A percentile compares a stretch with the other conserved stretches of the same genome.
phyloP scores from a whole-genome alignment of 257 asterid genomes.

The Nyctanthes arbortristis region DNA sequence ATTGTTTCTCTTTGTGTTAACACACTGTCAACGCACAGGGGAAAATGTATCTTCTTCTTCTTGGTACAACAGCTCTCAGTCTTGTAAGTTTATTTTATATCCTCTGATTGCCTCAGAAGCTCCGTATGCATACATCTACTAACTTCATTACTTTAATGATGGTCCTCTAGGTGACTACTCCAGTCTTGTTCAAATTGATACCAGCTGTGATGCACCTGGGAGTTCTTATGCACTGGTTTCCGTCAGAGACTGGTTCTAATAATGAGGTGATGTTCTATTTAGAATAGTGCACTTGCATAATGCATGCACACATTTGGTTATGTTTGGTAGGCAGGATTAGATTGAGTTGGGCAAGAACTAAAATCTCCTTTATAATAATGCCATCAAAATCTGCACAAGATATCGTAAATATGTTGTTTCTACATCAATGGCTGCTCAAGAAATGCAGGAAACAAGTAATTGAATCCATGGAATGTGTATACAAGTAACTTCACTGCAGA shows the following conservation, averaged over 20 bases:
- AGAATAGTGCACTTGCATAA: not conserved
- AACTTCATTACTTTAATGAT: constrained; percentile 7
- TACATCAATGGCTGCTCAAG: not conserved
- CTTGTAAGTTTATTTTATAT: constrained; percentile 58
- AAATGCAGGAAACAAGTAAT: no score
- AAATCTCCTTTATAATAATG: not conserved
- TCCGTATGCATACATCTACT: constrained; percentile 2
- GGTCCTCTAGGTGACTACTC: constrained; percentile 80
- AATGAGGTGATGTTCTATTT: constrained; percentile 52
- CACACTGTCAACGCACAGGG: constrained; percentile 49
- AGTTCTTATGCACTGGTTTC: constrained; percentile 85
- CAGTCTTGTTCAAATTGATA: constrained; percentile 78
- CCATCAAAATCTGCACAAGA: not conserved
- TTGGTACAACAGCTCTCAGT: constrained; percentile 95
- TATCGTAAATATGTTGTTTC: not conserved
- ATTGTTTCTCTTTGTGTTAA: not conserved
- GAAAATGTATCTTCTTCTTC: constrained; percentile 91
- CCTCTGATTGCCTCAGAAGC: constrained; percentile 6
- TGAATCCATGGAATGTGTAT: no score
- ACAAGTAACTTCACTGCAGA: no score
- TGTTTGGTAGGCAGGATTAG: not conserved
- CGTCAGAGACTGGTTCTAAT: constrained; percentile 52
- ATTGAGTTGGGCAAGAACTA: not conserved
- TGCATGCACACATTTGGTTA: constrained; percentile 2
- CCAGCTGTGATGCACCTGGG: constrained; percentile 84